Base-by-base conservation (phyloP, 805 yeast species). In the Wickerhamomyces ciferrii region DNA sequence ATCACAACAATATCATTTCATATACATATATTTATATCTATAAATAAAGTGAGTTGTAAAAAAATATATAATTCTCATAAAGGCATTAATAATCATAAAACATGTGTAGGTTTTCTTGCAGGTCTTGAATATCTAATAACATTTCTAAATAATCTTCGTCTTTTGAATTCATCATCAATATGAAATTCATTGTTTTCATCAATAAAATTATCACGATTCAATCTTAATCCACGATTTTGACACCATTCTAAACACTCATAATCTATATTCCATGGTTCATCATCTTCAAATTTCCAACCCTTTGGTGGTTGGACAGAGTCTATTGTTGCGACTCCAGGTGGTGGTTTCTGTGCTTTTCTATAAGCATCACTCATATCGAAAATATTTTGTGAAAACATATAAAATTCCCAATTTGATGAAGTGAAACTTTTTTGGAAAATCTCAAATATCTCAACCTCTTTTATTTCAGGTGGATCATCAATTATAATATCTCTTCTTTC, bases 381-480 rank as follows among this genome's bases (percentile, higher is more conserved):
- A 0, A 82, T 61, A 3, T 69, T 67, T 13, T 68, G 68, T 0
- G 92, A 74, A 58, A 73, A 87, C 20, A 75, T 60, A 58, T 78
- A 78, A 25, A 81, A 76, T 35, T 75, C 71, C 87, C 92, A 90
- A 25, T 72, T 72, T 7, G 73, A 68, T 0, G 81, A 76, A 2
- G 84, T 74, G 23, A 79, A 63, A 35, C 85, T 85, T 53, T 75
- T 84, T 39, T 75, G 71, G 59, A 86, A 86, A 21, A 90, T 71
- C 62, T 90, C 96, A 61, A 74, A 91, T 1, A 91, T 70, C 58
- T 90, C 95, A 8, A 87, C 90, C n/a, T 67, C 61, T 39, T 79
- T 69, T 0, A 67, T 61, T 42, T 81, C 82, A 0, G 89, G 84
- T 0, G 75, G 67, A 47, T 83, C 89, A 58, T 87, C 95, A 21